phyloP scores from a whole-genome alignment of 768 basidiomycete species.

The Naganishia vishniacii region DNA sequence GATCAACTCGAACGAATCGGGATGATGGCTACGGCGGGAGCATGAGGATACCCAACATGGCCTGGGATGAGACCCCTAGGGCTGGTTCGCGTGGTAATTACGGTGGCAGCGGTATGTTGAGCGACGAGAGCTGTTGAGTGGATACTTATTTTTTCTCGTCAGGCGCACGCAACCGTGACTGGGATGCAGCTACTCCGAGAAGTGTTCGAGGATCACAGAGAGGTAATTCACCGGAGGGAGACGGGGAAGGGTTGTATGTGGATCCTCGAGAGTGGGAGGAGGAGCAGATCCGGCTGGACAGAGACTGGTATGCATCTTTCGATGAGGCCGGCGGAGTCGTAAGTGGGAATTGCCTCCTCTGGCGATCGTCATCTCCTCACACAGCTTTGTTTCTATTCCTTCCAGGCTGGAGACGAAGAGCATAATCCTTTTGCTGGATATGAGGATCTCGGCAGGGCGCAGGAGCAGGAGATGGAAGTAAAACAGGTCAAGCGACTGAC shows the following conservation, averaged over 20 bases:
- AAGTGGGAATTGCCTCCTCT: constrained; percentile 27
- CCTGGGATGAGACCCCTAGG: constrained; percentile 90
- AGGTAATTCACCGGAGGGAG: constrained; percentile 31
- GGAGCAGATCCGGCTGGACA: constrained; percentile 81
- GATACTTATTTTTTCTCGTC: background rate
- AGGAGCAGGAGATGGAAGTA: constrained; percentile 46
- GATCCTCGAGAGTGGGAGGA: constrained; percentile 94
- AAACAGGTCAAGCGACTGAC: constrained; percentile 67
- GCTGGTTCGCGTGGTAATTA: constrained; percentile 56
- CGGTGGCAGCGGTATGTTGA: constrained; percentile 46
- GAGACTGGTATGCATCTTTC: constrained; percentile 93
- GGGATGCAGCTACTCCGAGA: constrained; percentile 45
- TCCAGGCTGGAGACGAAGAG: constrained; percentile 71
- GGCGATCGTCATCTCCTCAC: background rate
- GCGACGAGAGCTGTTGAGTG: no score
- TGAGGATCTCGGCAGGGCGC: constrained; percentile 62
- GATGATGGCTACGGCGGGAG: constrained; percentile 59
- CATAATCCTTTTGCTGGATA: constrained; percentile 90
- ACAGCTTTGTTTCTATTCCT: background rate
- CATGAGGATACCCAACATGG: constrained; percentile 81
- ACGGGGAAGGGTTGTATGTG: constrained; percentile 48
- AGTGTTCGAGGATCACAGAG: constrained; percentile 23
- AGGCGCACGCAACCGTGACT: constrained; percentile 26
- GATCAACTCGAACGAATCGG: constrained; percentile 33
- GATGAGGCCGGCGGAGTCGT: constrained; percentile 81